Evolutionary conservation across 164 flowering plant genomes (phyloP).

Genomic region (Chimonanthus salicifolius): DNA sequence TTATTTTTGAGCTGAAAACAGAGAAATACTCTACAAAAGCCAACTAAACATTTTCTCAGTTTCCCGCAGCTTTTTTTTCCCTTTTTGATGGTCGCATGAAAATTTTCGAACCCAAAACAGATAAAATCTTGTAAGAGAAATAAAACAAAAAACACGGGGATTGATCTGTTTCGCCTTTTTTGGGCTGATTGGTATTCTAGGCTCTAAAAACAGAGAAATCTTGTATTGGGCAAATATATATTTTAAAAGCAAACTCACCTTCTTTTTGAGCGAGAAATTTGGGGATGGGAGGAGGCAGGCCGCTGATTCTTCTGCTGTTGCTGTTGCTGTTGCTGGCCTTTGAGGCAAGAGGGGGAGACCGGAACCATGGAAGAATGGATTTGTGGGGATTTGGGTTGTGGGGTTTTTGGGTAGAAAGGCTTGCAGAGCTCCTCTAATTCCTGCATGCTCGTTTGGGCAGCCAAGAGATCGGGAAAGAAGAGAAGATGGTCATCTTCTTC

Average conservation of each 20-base stretch:
- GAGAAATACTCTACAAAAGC: too few relatives aligned
- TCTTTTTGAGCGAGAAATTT: constrained; percentile 56
- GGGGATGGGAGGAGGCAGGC: constrained; percentile 15
- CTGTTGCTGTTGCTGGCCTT: constrained; percentile 14
- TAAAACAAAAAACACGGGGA: background rate
- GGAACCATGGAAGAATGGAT: background rate
- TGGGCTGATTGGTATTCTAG: background rate
- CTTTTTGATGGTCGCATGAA: too few relatives aligned
- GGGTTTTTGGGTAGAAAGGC: constrained; percentile 46
- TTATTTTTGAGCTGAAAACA: too few relatives aligned
- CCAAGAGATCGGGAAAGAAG: constrained; percentile 35
- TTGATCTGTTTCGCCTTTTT: background rate
- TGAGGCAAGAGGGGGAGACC: constrained; percentile 11
- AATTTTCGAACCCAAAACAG: too few relatives aligned
- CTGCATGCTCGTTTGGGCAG: constrained; percentile 23
- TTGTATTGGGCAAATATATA: background rate
- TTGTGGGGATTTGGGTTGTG: constrained; percentile 4
- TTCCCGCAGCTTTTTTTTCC: too few relatives aligned
- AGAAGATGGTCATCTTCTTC: constrained; percentile 10
- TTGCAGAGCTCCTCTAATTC: constrained; percentile 66
- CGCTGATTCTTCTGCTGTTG: constrained; percentile 12
- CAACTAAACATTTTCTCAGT: too few relatives aligned
- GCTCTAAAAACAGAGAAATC: background rate
- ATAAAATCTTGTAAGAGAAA: too few relatives aligned
- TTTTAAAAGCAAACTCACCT: constrained; percentile 32